phyloP scores from a whole-genome alignment of 495 filamentous ascomycete genomes.

The Hyaloscypha variabilis region DNA sequence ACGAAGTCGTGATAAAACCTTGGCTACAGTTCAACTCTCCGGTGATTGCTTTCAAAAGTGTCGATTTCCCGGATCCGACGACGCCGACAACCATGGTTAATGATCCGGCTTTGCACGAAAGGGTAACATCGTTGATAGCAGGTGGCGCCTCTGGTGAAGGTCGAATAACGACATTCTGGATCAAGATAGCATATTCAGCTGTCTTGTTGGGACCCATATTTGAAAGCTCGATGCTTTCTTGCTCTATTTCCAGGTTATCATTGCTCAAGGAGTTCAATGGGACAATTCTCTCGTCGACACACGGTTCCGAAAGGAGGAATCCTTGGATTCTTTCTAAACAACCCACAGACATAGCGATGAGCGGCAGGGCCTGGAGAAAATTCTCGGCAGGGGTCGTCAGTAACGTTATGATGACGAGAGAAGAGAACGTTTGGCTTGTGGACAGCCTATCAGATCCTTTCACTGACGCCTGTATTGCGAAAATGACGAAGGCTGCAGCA shows the following conservation, averaged over 20 bases:
- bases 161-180: no score
- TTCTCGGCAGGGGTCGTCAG: conserved; percentile 38
- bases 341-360: conserved; percentile 29
- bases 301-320: conserved; percentile 25
- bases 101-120: conserved; percentile 14
- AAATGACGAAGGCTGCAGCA: conserved; percentile 41
- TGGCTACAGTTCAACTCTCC: conserved; percentile 69
- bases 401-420: conserved; percentile 38
- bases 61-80: conserved; percentile 78
- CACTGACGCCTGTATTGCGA: conserved; percentile 34
- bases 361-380: conserved; percentile 37
- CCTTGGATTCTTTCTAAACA: conserved; percentile 40
- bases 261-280: no score
- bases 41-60: conserved; percentile 71
- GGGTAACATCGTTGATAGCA: conserved; percentile 14
- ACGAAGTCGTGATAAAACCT: conserved; percentile 59
- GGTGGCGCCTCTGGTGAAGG: no score
- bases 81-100: conserved; percentile 48
- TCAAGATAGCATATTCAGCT: no score
- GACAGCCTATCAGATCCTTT: conserved; percentile 21
- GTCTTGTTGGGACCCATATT: no score
- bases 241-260: no score
- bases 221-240: no score
- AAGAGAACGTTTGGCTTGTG: conserved; percentile 39
- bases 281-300: no score